Evolutionary conservation across 1,284 basidiomycete genomes (phyloP), one percentile per base, ranked within the genome.

Genomic region (Cutaneotrichosporon curvatum): DNA sequence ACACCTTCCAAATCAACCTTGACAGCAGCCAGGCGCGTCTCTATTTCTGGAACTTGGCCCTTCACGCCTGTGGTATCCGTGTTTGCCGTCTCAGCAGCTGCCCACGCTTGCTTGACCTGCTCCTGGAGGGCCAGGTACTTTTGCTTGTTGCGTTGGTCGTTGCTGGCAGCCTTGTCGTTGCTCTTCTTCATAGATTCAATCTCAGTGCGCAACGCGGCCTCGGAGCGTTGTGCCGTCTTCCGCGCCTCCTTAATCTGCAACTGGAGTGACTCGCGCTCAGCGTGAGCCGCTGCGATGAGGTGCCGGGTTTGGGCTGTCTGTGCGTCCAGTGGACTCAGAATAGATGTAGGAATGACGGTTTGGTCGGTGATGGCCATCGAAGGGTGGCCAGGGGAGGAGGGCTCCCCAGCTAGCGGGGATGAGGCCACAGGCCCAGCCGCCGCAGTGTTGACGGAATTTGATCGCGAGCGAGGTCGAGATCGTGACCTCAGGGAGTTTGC

Each of bases 71-170:
- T 53, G 4, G 61, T 51, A 48, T 71, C 66, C 33, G 57, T 53
- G 33, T 67, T 68, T 2, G 68, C 67, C 4, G 57, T 40, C 37
- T 70, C 65, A 0, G 69, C 63, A 0, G 57, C 69, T 1, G 67
- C 65, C 58, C 64, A 68, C 7, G 61, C 70, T 48, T 72, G 70
- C 50, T 72, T 72, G 39, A 71, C 70, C 48, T 72, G 70, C 47
- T 72, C 69, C 48, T 72, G 69, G 22, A 71, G 45, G 5, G 70
- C 70, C 22, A 72, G 49, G 28, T 65, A 62, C 48, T 72, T 72
- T 41, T 72, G 70, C 50, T 68, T 65, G 18, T 67, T 65, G 30
- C 70, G 53, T 44, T 68, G 48, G 53, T 72, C 70, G 53, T 67
- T 59, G 14, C 62, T 47, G 14, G 64, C 63, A 6, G 69, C 67